phyloP scores from a whole-genome alignment of 176 grass and related monocot species.

The Rhipidocladum racemiflorum region DNA sequence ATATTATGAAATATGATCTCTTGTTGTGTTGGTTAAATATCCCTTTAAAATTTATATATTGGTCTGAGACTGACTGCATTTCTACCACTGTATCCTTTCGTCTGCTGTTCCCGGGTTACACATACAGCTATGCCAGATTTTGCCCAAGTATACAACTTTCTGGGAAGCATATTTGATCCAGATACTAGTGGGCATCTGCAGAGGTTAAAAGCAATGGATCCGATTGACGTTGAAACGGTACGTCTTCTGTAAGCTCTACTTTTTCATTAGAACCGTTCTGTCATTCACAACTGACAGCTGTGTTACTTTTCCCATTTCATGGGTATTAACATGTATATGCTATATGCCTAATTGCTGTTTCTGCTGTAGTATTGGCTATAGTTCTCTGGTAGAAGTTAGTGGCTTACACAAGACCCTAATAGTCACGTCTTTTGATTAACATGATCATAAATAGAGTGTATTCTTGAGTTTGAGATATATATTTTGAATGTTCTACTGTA shows the following conservation, averaged over 20 bases:
- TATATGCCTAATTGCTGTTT: not conserved
- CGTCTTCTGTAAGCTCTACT: not conserved
- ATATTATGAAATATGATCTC: not conserved
- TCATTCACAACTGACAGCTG: not conserved
- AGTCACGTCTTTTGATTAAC: not conserved
- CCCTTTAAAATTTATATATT: not conserved
- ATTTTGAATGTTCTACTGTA: not conserved
- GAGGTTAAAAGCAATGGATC: conserved; percentile 87
- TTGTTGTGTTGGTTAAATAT: not conserved
- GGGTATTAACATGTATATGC: not conserved
- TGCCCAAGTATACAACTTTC: conserved; percentile 82
- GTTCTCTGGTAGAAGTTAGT: not conserved
- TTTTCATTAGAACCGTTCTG: not conserved
- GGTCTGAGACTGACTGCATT: not conserved
- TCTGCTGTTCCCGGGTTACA: conserved; percentile 25
- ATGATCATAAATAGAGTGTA: not conserved
- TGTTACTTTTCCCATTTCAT: not conserved
- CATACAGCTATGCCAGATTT: conserved; percentile 86
- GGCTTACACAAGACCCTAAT: not conserved
- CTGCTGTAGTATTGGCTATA: not conserved
- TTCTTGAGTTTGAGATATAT: not conserved
- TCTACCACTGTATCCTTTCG: conserved; percentile 24
- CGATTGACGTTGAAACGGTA: conserved; percentile 89
- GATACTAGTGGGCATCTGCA: conserved; percentile 77
- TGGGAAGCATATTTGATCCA: conserved; percentile 93